Conservation (phyloP, 1,284 basidiomycete species). For the Erythrobasidium hasegawianum region DNA sequence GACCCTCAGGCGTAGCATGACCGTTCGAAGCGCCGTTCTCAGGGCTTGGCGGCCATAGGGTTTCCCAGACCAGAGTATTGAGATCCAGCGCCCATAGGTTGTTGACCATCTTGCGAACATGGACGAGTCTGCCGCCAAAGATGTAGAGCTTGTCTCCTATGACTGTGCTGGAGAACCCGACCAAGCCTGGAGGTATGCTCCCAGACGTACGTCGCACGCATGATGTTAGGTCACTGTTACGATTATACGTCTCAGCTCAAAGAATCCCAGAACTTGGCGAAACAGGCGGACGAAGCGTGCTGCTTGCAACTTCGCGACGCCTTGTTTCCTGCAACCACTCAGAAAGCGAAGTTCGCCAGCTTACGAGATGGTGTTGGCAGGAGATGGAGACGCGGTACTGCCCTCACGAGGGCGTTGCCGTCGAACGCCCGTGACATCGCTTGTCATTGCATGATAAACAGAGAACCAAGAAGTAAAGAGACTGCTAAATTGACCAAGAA, state of each 20-base stretch:
- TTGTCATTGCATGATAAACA: too few species aligned
- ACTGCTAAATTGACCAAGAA: too few species aligned
- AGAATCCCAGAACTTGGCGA: not conserved
- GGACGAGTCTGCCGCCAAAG: slow-evolving; percentile 82
- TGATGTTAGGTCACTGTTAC: slow-evolving; percentile 28
- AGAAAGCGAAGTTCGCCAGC: not conserved
- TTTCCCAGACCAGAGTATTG: slow-evolving; percentile 72
- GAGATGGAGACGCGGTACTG: not conserved
- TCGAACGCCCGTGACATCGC: too few species aligned
- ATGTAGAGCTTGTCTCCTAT: slow-evolving; percentile 78
- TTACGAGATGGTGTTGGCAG: not conserved
- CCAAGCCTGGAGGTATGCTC: slow-evolving; percentile 28
- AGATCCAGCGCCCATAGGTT: slow-evolving; percentile 85
- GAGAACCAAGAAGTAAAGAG: too few species aligned
- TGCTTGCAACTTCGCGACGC: not conserved
- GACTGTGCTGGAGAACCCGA: slow-evolving; percentile 64
- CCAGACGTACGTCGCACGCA: slow-evolving; percentile 29
- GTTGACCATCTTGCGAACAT: slow-evolving; percentile 77
- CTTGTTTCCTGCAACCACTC: too few species aligned
- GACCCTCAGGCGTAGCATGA: slow-evolving; percentile 11
- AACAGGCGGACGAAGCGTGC: not conserved
- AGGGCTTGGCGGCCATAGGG: slow-evolving; percentile 56
- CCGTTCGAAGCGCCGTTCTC: not conserved
- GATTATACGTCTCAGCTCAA: not conserved
- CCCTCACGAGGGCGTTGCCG: too few species aligned